Percentiles rank a stretch among this genome's conserved stretches.
Conservation (phyloP, 2,329 filamentous ascomycete species). For the Paracorniculantispora psalliotae region DNA sequence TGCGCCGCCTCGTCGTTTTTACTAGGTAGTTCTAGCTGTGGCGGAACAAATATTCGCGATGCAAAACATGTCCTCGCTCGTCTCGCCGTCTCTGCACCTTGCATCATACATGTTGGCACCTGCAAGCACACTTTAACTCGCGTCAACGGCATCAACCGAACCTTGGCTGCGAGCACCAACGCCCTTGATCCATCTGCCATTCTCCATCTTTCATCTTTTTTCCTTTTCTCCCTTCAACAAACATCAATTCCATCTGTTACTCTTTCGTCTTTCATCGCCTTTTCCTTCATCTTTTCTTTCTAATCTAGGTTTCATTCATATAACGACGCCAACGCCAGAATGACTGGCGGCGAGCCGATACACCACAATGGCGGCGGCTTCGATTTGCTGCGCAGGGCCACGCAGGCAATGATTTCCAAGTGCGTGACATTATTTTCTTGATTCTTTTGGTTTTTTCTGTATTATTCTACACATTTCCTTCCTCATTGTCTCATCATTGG, state of each 20-base stretch:
- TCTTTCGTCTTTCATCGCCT: neutral
- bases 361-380: slow-evolving; percentile 39
- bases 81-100: neutral
- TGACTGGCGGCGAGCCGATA: slow-evolving; percentile 12
- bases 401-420: slow-evolving; percentile 61
- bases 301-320: slow-evolving; percentile 6
- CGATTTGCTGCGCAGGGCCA: slow-evolving; percentile 55
- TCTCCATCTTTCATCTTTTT: too few relatives aligned
- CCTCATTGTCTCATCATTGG: neutral
- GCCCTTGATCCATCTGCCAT: too few relatives aligned
- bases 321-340: neutral
- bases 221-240: too few relatives aligned
- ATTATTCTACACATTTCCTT: neutral
- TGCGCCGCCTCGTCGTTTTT: neutral
- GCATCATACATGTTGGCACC: neutral
- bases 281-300: neutral
- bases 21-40: neutral
- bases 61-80: neutral
- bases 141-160: neutral
- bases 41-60: neutral
- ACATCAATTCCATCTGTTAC: neutral
- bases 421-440: slow-evolving; percentile 35
- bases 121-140: neutral
- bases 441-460: neutral
- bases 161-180: neutral